Evolutionary conservation across 768 basidiomycete genomes (phyloP), one percentile per base, ranked within the genome.

Genomic region (Lactarius hatsudake): DNA sequence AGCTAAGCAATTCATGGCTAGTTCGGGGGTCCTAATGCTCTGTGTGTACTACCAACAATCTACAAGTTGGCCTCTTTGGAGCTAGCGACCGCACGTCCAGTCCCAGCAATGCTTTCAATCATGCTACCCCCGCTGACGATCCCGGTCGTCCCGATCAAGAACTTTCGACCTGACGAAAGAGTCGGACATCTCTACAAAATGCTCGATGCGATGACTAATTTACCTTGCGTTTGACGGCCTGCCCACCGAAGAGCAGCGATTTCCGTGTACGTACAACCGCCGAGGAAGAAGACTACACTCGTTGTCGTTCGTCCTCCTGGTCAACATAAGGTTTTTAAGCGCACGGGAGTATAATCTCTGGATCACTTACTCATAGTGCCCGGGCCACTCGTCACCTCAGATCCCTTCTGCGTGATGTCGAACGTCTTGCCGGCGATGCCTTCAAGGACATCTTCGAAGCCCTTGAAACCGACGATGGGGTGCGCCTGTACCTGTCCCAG

Each of bases 221-320:
- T 73, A 87, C 94, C 96, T 82, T 83, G 85, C 71, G 89, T 90
- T 76, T 94, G 94, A 71, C 88, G 85, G 64, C 87, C 84, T 73
- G 96, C 89, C 94, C 94, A 97, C 75, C 97, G 83, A 71, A 99
- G 76, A 7, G 96, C 96, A 43, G 97, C 89, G 66, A 98, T 94
- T 79, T 98, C 97, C 10, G 96, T 96, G 72, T 93, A 97, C 15
- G 97, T 99, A 76, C 95, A 95, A 5, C 96, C 97, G 32, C 97
- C 97, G 38, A 98, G 78, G 85, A 98, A 98, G 79, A 98, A 97
- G 12, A 99, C 91, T 20, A 96, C 85, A 2, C 94, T 96, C 6
- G 90, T 96, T 9, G 87, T 91, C 2, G 84, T 79, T 72, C 84
- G 83, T 68, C 89, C 90, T 59, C 80, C 81, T 67, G 34, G 17